A percentile compares a stretch with the other conserved stretches of the same genome.
phyloP scores from a whole-genome alignment of 2,329 filamentous ascomycete genomes.

The Apiospora marii region DNA sequence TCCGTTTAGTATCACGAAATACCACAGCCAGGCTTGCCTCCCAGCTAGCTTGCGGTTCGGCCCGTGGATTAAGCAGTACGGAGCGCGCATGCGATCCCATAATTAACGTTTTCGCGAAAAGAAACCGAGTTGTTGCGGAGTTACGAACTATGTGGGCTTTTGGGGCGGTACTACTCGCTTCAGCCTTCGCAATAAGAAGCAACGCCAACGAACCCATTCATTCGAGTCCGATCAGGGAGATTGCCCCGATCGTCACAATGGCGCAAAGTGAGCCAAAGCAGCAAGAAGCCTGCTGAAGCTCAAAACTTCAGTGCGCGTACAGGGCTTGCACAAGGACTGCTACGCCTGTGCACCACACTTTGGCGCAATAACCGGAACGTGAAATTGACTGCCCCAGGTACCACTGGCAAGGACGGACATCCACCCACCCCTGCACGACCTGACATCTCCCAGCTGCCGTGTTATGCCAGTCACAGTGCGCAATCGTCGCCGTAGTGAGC shows the following conservation, averaged over 20 bases:
- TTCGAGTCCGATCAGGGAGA: background rate
- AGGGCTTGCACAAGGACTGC: background rate
- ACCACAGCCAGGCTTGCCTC: background rate
- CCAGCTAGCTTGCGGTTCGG: background rate
- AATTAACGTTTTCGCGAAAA: background rate
- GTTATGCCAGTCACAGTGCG: too few relatives aligned
- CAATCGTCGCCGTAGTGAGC: too few relatives aligned
- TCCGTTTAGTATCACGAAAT: background rate
- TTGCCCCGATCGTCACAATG: background rate
- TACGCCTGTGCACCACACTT: background rate
- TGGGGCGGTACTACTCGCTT: background rate
- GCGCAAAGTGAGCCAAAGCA: background rate
- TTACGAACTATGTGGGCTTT: background rate
- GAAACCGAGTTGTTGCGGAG: background rate
- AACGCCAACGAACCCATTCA: background rate
- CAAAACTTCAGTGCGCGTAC: background rate
- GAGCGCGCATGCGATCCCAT: background rate
- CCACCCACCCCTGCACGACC: background rate
- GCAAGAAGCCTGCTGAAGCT: background rate
- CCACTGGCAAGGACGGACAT: background rate
- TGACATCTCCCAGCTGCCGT: background rate
- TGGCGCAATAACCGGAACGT: background rate
- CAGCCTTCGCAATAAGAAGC: background rate
- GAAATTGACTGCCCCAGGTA: background rate
- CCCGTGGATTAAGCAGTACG: background rate